Base-by-base conservation (phyloP, 1,139 yeast species). In the Blastobotrys petasosporus region DNA sequence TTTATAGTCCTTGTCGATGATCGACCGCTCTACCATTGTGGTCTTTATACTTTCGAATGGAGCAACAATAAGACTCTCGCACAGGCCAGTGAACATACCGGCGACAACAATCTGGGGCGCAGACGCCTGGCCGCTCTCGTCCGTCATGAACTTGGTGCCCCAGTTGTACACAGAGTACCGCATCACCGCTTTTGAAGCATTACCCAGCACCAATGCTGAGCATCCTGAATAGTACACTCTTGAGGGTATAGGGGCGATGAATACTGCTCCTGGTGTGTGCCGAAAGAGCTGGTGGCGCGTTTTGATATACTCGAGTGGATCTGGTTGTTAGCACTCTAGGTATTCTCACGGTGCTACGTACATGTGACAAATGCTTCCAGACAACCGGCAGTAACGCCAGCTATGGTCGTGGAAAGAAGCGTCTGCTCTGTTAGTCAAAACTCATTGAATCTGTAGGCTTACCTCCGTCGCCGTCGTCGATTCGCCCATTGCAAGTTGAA, bases 11-110 rank as follows among this genome's bases (percentile, higher is more conserved):
- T 28, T 4, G 36, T 32, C 11, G 32, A 12, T 28, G 8, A 12
- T 31, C 39, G 12, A 13, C 28, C 63, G 44, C 39, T 90, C 95
- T 52, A 90, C 81, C 92, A 87, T 82, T 11, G 87, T 76, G 4
- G 86, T 82, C 62, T 90, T 88, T 55, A 88, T 74, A 51, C 65
- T 85, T 59, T 92, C 98, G 65, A 92, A 90, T 0, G 98, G 98
- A 23, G 92, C 85, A 29, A 92, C 77, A 71, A 88, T 77, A 37
- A 87, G 57, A 4, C 94, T 81, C 64, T 92, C 98, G 44, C 52
- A 45, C 5, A 41, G 15, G 7, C 47, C 97, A 9, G 95, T 85
- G 71, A 87, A 76, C 43, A 83, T 76, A 5, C 95, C 97, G 2
- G 97, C 97, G 50, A 85, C 79, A 11, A 65, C 67, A 4, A 65